Base-by-base conservation (phyloP, 169 alveolate genomes). In the Plasmodium adleri region DNA sequence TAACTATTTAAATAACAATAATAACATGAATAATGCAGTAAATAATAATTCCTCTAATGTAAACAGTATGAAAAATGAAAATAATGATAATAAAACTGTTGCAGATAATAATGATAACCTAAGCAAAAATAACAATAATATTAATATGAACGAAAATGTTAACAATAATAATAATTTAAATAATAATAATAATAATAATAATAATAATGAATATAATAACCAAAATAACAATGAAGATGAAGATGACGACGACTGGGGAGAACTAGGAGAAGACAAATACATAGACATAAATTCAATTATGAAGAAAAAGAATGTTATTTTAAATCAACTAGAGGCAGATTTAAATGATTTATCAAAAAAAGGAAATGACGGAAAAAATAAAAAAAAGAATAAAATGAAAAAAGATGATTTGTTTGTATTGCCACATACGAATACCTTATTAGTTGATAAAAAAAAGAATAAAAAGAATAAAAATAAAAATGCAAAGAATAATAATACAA, bases 201-300 rank as follows among this genome's bases (percentile, higher is more conserved):
- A 52, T 43, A 56, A 24, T 22, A 73, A 73, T 39, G 39, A 39
- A n/a, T 50, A 45, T 28, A 47, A 24, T 5, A 73, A 43, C 20
- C 45, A 17, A 47, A 78, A 32, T 50, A 15, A 60, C 60, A 63
- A 75, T 49, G 89, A 54, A 58, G 80, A 78, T 6, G 89, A 76
- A 24, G 89, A 78, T 64, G 52, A 64, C 54, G 89, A 78, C 22
- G 89, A 78, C 10, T 78, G 89, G 89, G 89, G 89, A 64, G 89
- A 78, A 66, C 43, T 78, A 78, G 89, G 89, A 15, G 89, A 78
- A 20, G 89, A 78, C 49, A 78, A 78, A 17, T 78, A 78, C 39
- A 78, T 78, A 26, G 89, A 78, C 49, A 78, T 78, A 15, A 78
- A 78, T 45, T 78, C 89, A 15, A 78, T 78, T 64, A 78, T 78